These are phyloP conservation scores for Cutaneotrichosporon sp. DNA, from an alignment of 1,284 basidiomycete species.

Conservation along the genomic window DNA sequence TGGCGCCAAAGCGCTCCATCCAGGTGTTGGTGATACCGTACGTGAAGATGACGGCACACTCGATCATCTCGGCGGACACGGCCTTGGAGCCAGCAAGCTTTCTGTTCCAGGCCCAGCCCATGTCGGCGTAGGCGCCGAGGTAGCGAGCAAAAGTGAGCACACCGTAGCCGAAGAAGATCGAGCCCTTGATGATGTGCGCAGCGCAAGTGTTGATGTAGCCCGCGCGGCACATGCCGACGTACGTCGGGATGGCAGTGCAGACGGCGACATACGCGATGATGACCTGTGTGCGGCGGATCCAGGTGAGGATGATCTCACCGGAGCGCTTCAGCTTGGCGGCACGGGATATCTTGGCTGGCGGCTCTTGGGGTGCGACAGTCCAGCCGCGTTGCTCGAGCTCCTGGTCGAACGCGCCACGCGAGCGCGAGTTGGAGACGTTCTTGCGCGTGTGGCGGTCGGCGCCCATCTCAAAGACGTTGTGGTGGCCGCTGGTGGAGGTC, in stretches of 20 bases:
- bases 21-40: constrained; percentile 91
- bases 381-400: constrained; percentile 2
- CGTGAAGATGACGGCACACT: constrained; percentile 77
- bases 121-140: constrained; percentile 78
- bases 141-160: constrained; percentile 83
- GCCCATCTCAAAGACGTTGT: constrained; percentile 16
- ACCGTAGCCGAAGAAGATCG: constrained; percentile 87
- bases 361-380: background rate
- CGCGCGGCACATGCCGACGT: constrained; percentile 36
- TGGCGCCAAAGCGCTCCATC: constrained; percentile 90
- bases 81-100: constrained; percentile 34
- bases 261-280: constrained; percentile 38
- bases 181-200: constrained; percentile 90
- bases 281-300: constrained; percentile 34
- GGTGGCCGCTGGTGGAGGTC: constrained; percentile 1
- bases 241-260: constrained; percentile 30
- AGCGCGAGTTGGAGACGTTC: background rate
- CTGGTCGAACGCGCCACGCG: constrained; percentile 28
- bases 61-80: constrained; percentile 78
- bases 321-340: constrained; percentile 2
- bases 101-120: constrained; percentile 93
- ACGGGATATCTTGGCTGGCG: background rate
- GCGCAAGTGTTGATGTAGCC: constrained; percentile 74
- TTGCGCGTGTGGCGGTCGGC: constrained; percentile 10
- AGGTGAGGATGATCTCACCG: constrained; percentile 29